phyloP scores from a whole-genome alignment of 495 filamentous ascomycete species.

The Neurospora sp. region DNA sequence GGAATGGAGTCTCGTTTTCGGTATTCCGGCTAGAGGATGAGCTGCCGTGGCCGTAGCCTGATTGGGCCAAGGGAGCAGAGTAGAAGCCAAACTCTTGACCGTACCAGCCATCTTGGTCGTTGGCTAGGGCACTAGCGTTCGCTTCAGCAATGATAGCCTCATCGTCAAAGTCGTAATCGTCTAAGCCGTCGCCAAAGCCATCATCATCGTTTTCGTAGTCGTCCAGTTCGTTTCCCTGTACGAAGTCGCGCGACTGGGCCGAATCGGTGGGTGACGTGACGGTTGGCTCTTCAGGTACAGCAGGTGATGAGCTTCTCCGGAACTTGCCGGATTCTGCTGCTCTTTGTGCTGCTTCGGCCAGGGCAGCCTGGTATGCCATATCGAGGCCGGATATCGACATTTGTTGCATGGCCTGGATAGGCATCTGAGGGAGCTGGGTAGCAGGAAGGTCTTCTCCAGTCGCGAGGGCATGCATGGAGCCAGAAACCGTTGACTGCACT shows the following conservation, averaged over 20 bases:
- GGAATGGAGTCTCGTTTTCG: constrained; percentile 30
- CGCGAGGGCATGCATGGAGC: constrained; percentile 22
- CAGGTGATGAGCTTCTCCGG: constrained; percentile 46
- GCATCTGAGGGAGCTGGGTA: constrained; percentile 12
- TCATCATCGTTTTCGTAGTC: constrained; percentile 29
- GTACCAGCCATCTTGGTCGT: constrained; percentile 87
- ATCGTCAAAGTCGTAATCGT: constrained; percentile 59
- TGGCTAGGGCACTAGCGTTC: constrained; percentile 86
- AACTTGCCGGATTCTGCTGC: constrained; percentile 64
- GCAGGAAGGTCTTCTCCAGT: constrained; percentile 5
- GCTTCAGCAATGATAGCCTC: constrained; percentile 89
- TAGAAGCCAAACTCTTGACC: constrained; percentile 98
- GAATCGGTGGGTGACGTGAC: constrained; percentile 33
- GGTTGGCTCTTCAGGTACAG: constrained; percentile 37
- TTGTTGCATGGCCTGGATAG: constrained; percentile 1
- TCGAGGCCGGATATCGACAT: constrained; percentile 33
- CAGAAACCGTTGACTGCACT: constrained; percentile 25
- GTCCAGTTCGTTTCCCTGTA: constrained; percentile 18
- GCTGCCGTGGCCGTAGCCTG: constrained; percentile 13
- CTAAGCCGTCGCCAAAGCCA: constrained; percentile 37
- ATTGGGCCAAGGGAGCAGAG: constrained; percentile 46
- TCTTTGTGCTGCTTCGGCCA: constrained; percentile 66
- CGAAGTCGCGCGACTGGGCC: constrained; percentile 19
- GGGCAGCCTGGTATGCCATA: constrained; percentile 68
- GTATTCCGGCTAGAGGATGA: background rate